These are phyloP conservation scores for Antrodiella citrinella DNA, from an alignment of 768 basidiomycete species.

Conservation along the genomic window DNA sequence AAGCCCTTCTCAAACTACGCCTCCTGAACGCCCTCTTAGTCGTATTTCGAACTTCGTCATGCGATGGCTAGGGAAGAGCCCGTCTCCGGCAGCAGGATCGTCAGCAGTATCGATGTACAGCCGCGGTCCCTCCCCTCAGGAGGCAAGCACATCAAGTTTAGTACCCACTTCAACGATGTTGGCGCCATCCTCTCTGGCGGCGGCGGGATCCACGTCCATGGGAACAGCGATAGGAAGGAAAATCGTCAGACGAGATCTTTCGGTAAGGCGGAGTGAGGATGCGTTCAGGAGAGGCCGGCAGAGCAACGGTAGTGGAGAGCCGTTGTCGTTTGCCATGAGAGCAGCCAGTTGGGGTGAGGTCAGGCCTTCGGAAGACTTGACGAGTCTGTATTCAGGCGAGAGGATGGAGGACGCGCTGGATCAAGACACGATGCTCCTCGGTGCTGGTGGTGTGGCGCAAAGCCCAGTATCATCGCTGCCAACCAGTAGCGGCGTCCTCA, in stretches of 20 bases:
- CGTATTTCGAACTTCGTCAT: neutral
- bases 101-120: neutral
- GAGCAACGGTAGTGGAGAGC: slow-evolving; percentile 19
- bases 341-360: slow-evolving; percentile 62
- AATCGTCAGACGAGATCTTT: slow-evolving; percentile 2
- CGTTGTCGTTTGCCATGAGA: slow-evolving; percentile 39
- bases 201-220: neutral
- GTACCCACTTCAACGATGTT: neutral
- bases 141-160: neutral
- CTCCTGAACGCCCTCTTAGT: neutral
- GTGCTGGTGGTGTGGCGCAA: slow-evolving; percentile 36
- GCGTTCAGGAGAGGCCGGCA: slow-evolving; percentile 24
- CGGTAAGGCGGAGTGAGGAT: slow-evolving; percentile 39
- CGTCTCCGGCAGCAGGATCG: neutral
- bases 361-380: slow-evolving; percentile 32
- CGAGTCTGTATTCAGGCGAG: slow-evolving; percentile 37
- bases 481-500: slow-evolving; percentile 16
- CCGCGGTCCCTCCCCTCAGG: neutral
- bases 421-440: slow-evolving; percentile 46
- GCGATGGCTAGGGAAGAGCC: neutral
- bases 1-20: neutral
- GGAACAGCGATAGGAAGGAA: neutral
- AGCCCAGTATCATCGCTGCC: slow-evolving; percentile 19
- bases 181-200: neutral
- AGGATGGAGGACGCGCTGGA: slow-evolving; percentile 32